A percentile compares a stretch with the other conserved stretches of the same genome.
Evolutionary conservation across 805 yeast species (phyloP).

Genomic region (Kuraishia borneana): DNA sequence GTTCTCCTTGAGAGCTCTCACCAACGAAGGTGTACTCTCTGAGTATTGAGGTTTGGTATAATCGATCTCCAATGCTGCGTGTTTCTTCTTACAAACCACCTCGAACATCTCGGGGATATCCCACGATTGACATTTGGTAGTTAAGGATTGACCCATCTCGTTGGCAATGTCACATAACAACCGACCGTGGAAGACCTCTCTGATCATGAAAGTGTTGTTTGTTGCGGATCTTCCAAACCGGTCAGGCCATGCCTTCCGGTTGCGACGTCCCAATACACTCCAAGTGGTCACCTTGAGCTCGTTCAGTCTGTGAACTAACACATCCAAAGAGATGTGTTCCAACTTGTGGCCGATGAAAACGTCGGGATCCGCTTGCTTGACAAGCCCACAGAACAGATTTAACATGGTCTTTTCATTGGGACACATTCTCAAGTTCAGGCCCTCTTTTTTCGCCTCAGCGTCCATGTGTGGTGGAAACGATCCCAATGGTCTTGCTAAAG

Average conservation of each 20-base stretch:
- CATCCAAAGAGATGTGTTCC: constrained; percentile 69
- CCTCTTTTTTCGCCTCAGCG: constrained; percentile 43
- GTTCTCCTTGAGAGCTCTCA: constrained; percentile 64
- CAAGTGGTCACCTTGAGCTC: constrained; percentile 66
- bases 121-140: constrained; percentile 91
- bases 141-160: constrained; percentile 88
- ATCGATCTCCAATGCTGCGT: constrained; percentile 60
- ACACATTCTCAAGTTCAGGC: constrained; percentile 42
- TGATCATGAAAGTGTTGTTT: constrained; percentile 34
- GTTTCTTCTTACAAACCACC: constrained; percentile 57
- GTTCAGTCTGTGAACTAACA: constrained; percentile 70
- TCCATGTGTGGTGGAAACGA: constrained; percentile 70
- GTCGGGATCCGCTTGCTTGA: constrained; percentile 80
- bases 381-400: constrained; percentile 59
- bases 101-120: constrained; percentile 85
- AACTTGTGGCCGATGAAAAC: constrained; percentile 80
- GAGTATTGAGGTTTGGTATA: constrained; percentile 53
- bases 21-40: constrained; percentile 54
- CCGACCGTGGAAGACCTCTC: constrained; percentile 76
- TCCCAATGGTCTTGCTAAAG: constrained; percentile 70
- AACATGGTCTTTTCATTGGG: constrained; percentile 68
- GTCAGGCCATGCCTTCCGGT: constrained; percentile 69
- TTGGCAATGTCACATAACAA: constrained; percentile 87
- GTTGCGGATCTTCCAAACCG: constrained; percentile 36
- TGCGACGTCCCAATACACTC: constrained; percentile 76